Evolutionary conservation across 192 early-diverging fungal genomes (phyloP).

Genomic region (Coemansia sp.): DNA sequence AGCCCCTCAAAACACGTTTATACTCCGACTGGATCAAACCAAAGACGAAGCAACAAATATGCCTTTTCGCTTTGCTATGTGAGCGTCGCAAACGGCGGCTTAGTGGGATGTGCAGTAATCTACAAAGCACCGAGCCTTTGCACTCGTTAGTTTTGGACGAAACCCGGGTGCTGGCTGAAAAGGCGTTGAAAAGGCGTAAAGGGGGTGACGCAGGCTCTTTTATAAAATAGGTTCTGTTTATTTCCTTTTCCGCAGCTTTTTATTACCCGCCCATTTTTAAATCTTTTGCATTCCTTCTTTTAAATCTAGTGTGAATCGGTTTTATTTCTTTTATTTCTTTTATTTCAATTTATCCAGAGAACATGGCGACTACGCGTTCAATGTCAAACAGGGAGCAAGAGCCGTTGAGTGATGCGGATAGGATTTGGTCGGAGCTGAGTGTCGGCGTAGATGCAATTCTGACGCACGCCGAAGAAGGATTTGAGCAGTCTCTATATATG

Average conservation of each 20-base stretch:
- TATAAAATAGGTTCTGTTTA: not conserved
- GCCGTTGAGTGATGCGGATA: conserved; percentile 31
- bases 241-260: conserved; percentile 4
- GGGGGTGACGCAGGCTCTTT: not conserved
- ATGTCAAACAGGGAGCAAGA: conserved; percentile 10
- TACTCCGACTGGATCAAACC: not conserved
- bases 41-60: not conserved
- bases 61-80: conserved; percentile 6
- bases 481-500: conserved; percentile 77
- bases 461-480: conserved; percentile 68
- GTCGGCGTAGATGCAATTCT: conserved; percentile 82
- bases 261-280: no score
- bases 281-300: conserved; percentile 5
- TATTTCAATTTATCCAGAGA: not conserved
- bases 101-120: not conserved
- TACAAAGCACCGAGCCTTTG: not conserved
- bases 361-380: conserved; percentile 2
- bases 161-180: not conserved
- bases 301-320: not conserved
- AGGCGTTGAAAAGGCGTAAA: not conserved
- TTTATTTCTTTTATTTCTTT: not conserved
- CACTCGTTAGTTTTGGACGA: not conserved
- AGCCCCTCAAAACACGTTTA: not conserved
- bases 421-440: conserved; percentile 76
- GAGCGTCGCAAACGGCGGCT: conserved; percentile 2